Evolutionary conservation across 495 filamentous ascomycete species (phyloP), one percentile per base, ranked within the genome.

Genomic region (Rostrohypoxylon terebratum): DNA sequence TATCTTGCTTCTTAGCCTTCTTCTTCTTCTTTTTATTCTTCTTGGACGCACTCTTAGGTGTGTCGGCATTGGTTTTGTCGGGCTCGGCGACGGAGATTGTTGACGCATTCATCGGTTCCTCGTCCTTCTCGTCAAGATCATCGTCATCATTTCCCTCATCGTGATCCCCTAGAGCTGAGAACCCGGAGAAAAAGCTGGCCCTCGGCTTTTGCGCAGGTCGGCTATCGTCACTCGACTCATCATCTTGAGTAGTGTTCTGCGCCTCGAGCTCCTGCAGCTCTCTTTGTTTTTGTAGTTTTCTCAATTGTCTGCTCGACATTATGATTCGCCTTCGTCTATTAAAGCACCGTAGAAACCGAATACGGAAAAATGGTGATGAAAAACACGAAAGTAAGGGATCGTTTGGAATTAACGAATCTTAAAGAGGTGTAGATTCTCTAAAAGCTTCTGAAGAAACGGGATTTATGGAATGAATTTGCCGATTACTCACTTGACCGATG

Each of bases 291-390:
- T 93, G 92, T 45, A 94, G 82, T 79, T 92, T 94, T 51, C 93
- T 87, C 57, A 96, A 78, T 34, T 93, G 92, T 67, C 93, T 88
- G 31, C 89, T 93, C 40, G 93, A 94, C 93, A 97, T 97, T 53
- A 28, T 28, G 28, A 28, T 66, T 83, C 25, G 1, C 13, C n/a
- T n/a, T 42, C 4, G 14, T n/a, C 21, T 20, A 45, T 45, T 58
- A 31, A 23, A 14, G 25, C 28, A 36, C 31, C 33, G 4, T 33
- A 18, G 5, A 33, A 33, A 33, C 3, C 14, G 4, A 20, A 20
- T 54, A 31, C 13, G 0, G 9, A 3, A 16, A 4, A 54, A 0
- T 23, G 0, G 28, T 0, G 25, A 34, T 36, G 51, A 2, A 31
- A 33, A 36, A 16, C 13, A n/a, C 14, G 2, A 16, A 9, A 1